Base-by-base conservation (phyloP, 345 rosid genomes). In the Ricinus communis region DNA sequence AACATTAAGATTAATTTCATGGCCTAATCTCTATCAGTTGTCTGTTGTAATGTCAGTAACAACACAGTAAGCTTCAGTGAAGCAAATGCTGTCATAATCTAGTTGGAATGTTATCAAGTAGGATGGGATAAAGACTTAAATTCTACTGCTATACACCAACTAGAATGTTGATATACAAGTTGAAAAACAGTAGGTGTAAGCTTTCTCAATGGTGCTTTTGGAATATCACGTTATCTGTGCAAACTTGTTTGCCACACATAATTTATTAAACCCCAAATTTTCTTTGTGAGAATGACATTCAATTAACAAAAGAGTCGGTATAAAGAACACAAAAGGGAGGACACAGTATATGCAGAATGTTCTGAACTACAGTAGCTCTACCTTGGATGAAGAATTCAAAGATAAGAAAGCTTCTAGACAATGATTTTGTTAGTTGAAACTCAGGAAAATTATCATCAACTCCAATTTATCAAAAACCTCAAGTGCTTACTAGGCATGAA, bases 1-100 rank as follows among this genome's bases (percentile, higher is more conserved):
- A 58, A 58, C 13, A 58, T 31, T 31, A 33, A 40, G 59, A 59
- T 59, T 33, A 74, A 50, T 43, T 49, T 62, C 41, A 58, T 13
- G 22, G 43, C 40, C 11, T 30, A 58, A 16, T 31, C 21, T 31
- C 63, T 5, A 30, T 1, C 12, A 30, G 21, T 30, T 54, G n/a
- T 30, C 61, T 56, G 4, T 14, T 28, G 25, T 13, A 59, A 47
- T 36, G 25, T 5, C 24, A 24, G 15, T 16, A 10, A 27, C 19
- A 61, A 54, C 5, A 56, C 13, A 36, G 13, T 25, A 22, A 36
- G n/a, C 21, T 36, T 53, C 31, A 53, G 8, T 12, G 3, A 33
- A 24, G 31, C 46, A 2, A 38, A 4, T n/a, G 46, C 50, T 47
- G 49, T 16, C 22, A 22, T 33, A 19, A 12, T 15, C 13, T 40